Evolutionary conservation across 768 basidiomycete genomes (phyloP), one percentile per base, ranked within the genome.

Genomic region (Leccinum fibrillosum): DNA sequence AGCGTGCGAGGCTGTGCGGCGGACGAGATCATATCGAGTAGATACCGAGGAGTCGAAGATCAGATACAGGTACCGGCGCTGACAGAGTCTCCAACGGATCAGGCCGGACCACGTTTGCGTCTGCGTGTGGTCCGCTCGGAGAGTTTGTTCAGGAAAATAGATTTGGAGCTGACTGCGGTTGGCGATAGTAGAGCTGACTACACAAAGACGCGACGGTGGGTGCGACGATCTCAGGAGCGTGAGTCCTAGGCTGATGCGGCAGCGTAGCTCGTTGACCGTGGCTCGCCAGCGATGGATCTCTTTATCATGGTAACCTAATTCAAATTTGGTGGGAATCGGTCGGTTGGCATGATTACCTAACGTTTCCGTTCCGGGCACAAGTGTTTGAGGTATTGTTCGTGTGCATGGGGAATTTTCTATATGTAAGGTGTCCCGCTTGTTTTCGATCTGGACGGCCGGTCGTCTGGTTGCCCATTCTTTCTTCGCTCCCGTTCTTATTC

Each of bases 351-450:
- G 42, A 17, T 66, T 59, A 67, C 47, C 52, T 67, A 65, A 63
- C 4, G 4, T 25, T 44, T 47, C 62, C 55, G 26, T 57, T 64
- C 47, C 6, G 13, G 62, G 50, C 7, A 71, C 59, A 69, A 64
- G 21, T 42, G 58, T 52, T 42, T 34, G 15, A 45, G 10, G 19
- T 37, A 54, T 64, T 55, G 53, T 61, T 54, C 26, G 13, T 28
- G 15, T 32, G 32, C 32, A 32, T 32, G 13, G 47, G 5, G 26
- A 35, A 13, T 44, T 44, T 44, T 44, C 17, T 52, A 17, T 21
- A 32, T 32, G 30, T 32, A 26, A 19, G 34, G 42, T 8, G 49
- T 52, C 35, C 26, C 48, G 54, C 54, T 60, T 58, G 61, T 62
- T 21, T 53, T 55, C 30, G n/a, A 50, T 12, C 28, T n/a, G 12